Base-by-base conservation (phyloP, 1,284 basidiomycete genomes). In the Ustilago vetiveriae region DNA sequence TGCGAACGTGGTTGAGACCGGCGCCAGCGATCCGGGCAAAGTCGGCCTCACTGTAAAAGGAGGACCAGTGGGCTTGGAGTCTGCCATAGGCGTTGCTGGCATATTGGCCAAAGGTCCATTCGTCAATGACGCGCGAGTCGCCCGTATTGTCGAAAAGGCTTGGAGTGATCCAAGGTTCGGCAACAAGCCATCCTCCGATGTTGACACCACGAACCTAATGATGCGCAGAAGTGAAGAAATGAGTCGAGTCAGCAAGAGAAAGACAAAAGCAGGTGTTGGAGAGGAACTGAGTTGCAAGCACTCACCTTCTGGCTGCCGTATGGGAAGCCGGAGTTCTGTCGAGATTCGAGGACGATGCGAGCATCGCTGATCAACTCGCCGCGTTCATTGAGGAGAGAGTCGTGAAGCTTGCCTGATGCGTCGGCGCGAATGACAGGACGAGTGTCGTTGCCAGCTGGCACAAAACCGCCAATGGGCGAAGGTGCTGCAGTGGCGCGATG, bases 91-190 rank as follows among this genome's bases (percentile, higher is more conserved):
- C 75, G 48, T 77, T 56, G 68, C 84, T 76, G 7, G 50, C 60
- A 64, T 86, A 86, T 77, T 88, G 85, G 43, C 89, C 86, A 72
- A 91, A 94, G 0, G 94, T 95, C 84, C 86, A 96, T 82, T 97
- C 92, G 82, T 94, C 92, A 55, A 94, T 66, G 22, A 81, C 74
- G 13, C 80, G 67, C 38, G 47, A 24, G 46, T 80, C 79, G 38
- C 71, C 72, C 1, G 74, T 68, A 41, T 58, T 67, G 38, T 79
- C 59, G 33, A 94, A 97, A 17, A 81, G 56, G 33, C 59, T 67
- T 1, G 79, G 79, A 8, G 78, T 74, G 55, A 81, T 81, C 54
- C 73, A 81, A 4, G 78, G 66, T 63, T 81, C 79, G 19, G 72
- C 64, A 14, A 80, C 79, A 11, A 81, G 69, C 79, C 79, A 81